Percentiles rank a stretch among this genome's conserved stretches.
These are phyloP conservation scores for Cylindrotheca closterium DNA, from an alignment of 108 stramenopile species.

Conservation along the genomic window DNA sequence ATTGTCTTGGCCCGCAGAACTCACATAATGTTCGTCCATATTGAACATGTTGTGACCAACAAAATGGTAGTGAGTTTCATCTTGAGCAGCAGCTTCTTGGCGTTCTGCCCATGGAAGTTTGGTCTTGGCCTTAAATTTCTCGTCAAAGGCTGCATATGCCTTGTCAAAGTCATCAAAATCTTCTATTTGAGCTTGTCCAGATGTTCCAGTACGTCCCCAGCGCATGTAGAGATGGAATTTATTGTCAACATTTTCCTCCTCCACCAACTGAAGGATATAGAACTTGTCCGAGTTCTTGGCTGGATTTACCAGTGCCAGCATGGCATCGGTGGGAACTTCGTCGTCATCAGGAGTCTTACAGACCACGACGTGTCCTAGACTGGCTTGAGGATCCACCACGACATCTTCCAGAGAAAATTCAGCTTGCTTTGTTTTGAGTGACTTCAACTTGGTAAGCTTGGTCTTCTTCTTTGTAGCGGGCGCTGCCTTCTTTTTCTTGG, in stretches of 20 bases:
- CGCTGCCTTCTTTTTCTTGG: not conserved
- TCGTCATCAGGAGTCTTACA: conserved; percentile 1
- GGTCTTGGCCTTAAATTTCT: not conserved
- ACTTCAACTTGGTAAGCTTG: not conserved
- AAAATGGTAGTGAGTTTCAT: not conserved
- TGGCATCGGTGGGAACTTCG: conserved; percentile 19
- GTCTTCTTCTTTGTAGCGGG: not conserved
- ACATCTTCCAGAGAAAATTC: not conserved
- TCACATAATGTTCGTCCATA: no score
- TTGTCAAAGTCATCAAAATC: not conserved
- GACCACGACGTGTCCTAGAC: no score
- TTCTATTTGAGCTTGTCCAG: not conserved
- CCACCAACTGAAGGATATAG: conserved; percentile 39
- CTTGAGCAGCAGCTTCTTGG: not conserved
- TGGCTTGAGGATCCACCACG: conserved; percentile 19
- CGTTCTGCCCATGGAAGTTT: not conserved
- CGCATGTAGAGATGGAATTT: conserved; percentile 34
- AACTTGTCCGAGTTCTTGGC: conserved; percentile 46
- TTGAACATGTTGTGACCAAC: not conserved
- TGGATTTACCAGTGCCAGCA: conserved; percentile 41
- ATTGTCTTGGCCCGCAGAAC: no score
- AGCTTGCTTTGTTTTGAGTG: not conserved
- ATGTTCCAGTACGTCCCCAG: conserved; percentile 53
- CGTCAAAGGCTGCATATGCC: not conserved
- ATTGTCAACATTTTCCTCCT: conserved; percentile 6